phyloP scores from a whole-genome alignment of 1,284 basidiomycete genomes.

The Microbotryomycetes sp. region DNA sequence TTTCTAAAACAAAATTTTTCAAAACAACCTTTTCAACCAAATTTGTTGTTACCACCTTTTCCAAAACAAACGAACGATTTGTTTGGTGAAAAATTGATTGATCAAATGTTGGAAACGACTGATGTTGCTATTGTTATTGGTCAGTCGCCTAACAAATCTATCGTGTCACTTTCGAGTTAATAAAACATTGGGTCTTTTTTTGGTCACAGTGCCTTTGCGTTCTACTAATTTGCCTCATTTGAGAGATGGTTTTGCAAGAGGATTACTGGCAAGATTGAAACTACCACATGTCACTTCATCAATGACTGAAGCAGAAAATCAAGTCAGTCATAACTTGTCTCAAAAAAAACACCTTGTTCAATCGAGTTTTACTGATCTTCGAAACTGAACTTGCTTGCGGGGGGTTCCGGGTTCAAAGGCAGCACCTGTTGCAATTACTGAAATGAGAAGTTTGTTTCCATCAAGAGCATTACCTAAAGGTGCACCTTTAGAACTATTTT shows the following conservation, averaged over 20 bases:
- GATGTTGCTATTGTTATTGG: constrained; percentile 29
- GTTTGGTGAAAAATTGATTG: constrained; percentile 7
- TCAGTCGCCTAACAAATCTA: constrained; percentile 5
- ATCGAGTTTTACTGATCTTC: neutral
- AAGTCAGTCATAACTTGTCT: constrained; percentile 8
- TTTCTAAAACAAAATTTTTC: neutral
- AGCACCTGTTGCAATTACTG: constrained; percentile 10
- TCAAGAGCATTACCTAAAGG: constrained; percentile 13
- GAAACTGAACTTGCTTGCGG: too few species aligned
- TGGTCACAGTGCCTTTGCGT: constrained; percentile 64
- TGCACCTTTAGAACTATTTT: constrained; percentile 16
- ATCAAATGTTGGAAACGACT: constrained; percentile 18
- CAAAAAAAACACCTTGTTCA: neutral
- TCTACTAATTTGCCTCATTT: constrained; percentile 73
- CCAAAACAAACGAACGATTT: neutral
- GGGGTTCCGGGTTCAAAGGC: too few species aligned
- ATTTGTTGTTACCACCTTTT: neutral
- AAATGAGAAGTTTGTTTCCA: constrained; percentile 30
- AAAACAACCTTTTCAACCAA: neutral
- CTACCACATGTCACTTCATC: constrained; percentile 41
- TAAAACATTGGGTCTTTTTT: neutral
- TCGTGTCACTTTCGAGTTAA: neutral
- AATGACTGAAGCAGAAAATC: constrained; percentile 5
- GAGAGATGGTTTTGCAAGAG: constrained; percentile 75
- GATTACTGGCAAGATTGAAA: constrained; percentile 60